Conservation (phyloP, 441 rosid genomes). For the Eutrema salsugineum region DNA sequence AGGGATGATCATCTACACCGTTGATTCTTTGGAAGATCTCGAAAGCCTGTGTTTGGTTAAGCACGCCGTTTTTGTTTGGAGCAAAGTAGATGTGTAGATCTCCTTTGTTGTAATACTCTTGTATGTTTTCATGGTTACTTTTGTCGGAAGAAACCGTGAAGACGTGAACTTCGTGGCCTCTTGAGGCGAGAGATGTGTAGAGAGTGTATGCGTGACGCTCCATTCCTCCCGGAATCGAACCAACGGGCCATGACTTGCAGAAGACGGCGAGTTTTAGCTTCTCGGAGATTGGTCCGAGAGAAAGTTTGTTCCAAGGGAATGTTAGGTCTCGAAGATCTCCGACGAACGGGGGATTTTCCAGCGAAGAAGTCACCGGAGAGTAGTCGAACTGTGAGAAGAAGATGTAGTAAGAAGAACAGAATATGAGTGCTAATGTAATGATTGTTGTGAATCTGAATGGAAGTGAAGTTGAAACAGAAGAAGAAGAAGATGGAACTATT, state of each 20-base stretch:
- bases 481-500: constrained; percentile 19
- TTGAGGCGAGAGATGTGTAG: constrained; percentile 47
- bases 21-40: constrained; percentile 53
- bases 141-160: constrained; percentile 70
- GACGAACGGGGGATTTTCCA: constrained; percentile 8
- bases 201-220: constrained; percentile 67
- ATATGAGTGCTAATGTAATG: constrained; percentile 31
- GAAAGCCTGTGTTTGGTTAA: constrained; percentile 49
- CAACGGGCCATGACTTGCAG: constrained; percentile 59
- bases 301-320: constrained; percentile 66
- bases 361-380: constrained; percentile 9
- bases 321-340: constrained; percentile 62
- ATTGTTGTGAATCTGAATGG: constrained; percentile 35
- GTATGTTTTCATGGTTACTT: constrained; percentile 23
- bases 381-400: constrained; percentile 30
- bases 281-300: constrained; percentile 45
- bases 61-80: constrained; percentile 59
- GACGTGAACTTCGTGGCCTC: constrained; percentile 65
- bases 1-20: constrained; percentile 24
- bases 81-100: constrained; percentile 59
- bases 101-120: constrained; percentile 41
- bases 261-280: constrained; percentile 68
- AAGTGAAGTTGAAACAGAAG: constrained; percentile 29
- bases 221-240: constrained; percentile 64
- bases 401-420: constrained; percentile 38